A percentile compares a stretch with the other conserved stretches of the same genome.
These are phyloP conservation scores for Penicillium expansum DNA, from an alignment of 2,329 filamentous ascomycete species.

Conservation along the genomic window DNA sequence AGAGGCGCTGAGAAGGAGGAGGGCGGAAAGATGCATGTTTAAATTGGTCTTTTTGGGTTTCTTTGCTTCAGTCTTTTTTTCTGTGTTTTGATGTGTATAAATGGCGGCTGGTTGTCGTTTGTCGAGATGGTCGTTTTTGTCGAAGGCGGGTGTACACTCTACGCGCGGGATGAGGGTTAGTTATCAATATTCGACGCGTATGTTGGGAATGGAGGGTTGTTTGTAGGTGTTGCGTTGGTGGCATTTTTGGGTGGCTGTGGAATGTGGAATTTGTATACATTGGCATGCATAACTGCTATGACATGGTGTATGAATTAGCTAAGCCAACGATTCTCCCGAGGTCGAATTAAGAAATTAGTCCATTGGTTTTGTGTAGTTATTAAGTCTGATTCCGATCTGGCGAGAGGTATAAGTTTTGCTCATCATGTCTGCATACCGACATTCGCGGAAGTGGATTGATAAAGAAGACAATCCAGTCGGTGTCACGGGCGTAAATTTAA, in stretches of 20 bases:
- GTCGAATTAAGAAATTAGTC: background rate
- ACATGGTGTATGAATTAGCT: background rate
- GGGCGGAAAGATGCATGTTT: slow-evolving; percentile 19
- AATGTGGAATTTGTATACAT: background rate
- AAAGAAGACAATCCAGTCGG: background rate
- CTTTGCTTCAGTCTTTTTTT: background rate
- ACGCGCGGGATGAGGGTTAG: background rate
- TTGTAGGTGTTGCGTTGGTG: background rate
- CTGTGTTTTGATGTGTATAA: background rate
- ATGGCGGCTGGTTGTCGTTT: background rate
- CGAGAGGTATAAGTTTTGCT: background rate
- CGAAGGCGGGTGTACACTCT: background rate
- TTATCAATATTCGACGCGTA: background rate
- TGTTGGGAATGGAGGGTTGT: background rate
- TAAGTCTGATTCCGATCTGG: background rate
- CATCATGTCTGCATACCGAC: background rate
- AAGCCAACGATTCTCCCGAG: too few species aligned
- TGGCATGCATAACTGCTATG: background rate
- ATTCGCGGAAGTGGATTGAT: background rate
- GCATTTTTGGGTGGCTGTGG: slow-evolving; percentile 1
- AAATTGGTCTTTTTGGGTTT: background rate
- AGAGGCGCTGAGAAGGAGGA: slow-evolving; percentile 17
- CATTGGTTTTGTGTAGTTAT: background rate
- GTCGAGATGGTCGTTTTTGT: background rate
- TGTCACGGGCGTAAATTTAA: too few species aligned